Percentiles rank a stretch among this genome's conserved stretches.
phyloP scores from a whole-genome alignment of 164 flowering plant genomes.

The Vitis riparia region DNA sequence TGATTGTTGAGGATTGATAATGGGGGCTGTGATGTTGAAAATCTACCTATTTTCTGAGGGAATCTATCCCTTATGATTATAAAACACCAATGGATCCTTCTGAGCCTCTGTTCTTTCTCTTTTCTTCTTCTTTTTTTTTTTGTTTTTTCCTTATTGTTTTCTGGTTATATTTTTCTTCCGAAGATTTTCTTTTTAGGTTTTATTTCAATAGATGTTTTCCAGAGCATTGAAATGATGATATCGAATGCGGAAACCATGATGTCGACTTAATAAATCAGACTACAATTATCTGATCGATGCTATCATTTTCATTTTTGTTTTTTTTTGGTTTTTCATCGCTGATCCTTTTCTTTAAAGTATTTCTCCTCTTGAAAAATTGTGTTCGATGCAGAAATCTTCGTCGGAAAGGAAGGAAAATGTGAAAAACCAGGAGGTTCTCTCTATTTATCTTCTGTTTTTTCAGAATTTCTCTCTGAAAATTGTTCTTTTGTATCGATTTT shows the following conservation, averaged over 20 bases:
- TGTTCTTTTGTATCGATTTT: too few relatives aligned
- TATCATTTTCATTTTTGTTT: neutral
- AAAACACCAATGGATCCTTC: slow-evolving; percentile 88
- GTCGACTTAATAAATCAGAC: slow-evolving; percentile 63
- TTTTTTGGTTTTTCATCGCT: neutral
- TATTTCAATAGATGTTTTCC: neutral
- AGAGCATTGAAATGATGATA: slow-evolving; percentile 60
- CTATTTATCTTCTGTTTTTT: too few relatives aligned
- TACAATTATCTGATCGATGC: slow-evolving; percentile 88
- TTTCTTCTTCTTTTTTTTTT: neutral
- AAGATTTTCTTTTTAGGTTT: neutral
- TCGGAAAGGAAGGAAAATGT: neutral
- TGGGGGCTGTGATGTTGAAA: slow-evolving; percentile 55
- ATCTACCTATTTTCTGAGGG: slow-evolving; percentile 81
- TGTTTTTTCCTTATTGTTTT: neutral
- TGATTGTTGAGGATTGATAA: neutral
- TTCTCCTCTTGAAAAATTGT: too few relatives aligned
- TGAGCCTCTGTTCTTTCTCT: slow-evolving; percentile 47
- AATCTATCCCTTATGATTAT: slow-evolving; percentile 42
- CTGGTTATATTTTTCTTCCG: neutral
- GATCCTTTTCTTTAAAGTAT: too few relatives aligned
- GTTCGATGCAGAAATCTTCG: neutral
- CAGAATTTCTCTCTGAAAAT: too few relatives aligned
- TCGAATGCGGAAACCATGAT: slow-evolving; percentile 26
- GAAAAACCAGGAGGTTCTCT: too few relatives aligned